A percentile compares a stretch with the other conserved stretches of the same genome.
Conservation (phyloP, 805 yeast genomes). For the Kodamaea kaohsiungensis region DNA sequence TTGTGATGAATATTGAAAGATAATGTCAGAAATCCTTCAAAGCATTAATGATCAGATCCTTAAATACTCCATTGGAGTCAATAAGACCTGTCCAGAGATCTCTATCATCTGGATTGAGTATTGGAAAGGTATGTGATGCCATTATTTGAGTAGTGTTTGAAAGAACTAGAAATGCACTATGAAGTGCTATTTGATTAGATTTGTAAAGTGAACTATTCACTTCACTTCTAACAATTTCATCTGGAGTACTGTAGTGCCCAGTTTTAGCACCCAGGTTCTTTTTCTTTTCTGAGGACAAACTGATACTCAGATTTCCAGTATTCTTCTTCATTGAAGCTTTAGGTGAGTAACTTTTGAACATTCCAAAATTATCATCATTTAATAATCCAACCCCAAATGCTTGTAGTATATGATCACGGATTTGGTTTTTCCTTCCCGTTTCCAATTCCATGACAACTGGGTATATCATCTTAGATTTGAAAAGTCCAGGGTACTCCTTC, state of each 20-base stretch:
- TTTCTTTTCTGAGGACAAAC: too few species aligned
- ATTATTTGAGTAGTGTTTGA: constrained; percentile 3
- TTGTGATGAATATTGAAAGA: background rate
- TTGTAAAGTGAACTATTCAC: constrained; percentile 18
- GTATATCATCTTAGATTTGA: constrained; percentile 11
- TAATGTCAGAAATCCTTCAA: background rate
- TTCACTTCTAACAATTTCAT: background rate
- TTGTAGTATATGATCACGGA: constrained; percentile 24
- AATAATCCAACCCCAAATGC: constrained; percentile 20
- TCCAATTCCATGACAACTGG: constrained; percentile 21
- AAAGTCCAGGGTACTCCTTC: constrained; percentile 16
- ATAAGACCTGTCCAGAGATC: constrained; percentile 11
- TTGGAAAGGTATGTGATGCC: constrained; percentile 3
- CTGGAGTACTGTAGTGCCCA: background rate
- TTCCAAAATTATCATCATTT: constrained; percentile 23
- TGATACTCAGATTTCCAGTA: constrained; percentile 10
- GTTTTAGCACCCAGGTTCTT: too few species aligned
- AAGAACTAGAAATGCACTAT: constrained; percentile 17
- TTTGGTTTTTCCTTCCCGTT: constrained; percentile 28
- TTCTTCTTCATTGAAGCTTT: background rate
- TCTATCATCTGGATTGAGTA: constrained; percentile 4
- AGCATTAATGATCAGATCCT: background rate
- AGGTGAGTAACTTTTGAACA: constrained; percentile 14
- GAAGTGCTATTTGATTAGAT: constrained; percentile 25
- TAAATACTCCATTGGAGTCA: background rate